Evolutionary conservation across 2,329 filamentous ascomycete species (phyloP), one percentile per base, ranked within the genome.

Genomic region (Rhynchosporium secalis): DNA sequence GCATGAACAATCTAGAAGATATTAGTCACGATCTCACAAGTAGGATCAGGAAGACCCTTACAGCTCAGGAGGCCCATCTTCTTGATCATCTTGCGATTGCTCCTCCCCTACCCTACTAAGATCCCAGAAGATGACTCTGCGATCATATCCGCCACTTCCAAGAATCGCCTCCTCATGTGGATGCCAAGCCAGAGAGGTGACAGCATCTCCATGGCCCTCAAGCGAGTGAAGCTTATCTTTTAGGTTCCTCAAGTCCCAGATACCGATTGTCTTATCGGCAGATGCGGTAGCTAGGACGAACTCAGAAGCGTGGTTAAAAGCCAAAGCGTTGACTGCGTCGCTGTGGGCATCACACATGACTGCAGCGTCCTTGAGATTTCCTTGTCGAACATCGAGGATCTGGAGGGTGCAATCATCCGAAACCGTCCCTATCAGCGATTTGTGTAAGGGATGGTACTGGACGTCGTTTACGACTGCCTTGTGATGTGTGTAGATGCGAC

Each of bases 121-220:
- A 74, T 99, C 95, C 95, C 95, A 99, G 79, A 98, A 95, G 75
- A 96, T 89, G 67, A 99, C 90, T 69, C 96, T 86, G 52, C 95
- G 86, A 75, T 99, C 95, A 73, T 97, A 96, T 74, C 92, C 93
- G 56, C 89, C 91, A 72, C 92, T 97, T 60, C 92, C 95, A 31
- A 99, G 81, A 64, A 99, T 90, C 40, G 90, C 86, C 62, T 91
- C 86, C 74, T 99, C 93, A 48, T 89, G 88, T 0, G 96, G 96
- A 77, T 99, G 93, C 95, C 95, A 99, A 41, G 92, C 86, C 51
- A 99, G 81, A 8, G 92, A 96, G 4, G 94, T 96, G 60, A 99
- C 94, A 28, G 90, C 88, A 72, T 96, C 92, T 62, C 84, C 86
- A 76, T 99, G 95, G 52, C 91, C 91, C 74, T 96, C 91, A 2